Conservation (phyloP, 2,329 filamentous ascomycete species). For the Dryadomyces sulphureus region DNA sequence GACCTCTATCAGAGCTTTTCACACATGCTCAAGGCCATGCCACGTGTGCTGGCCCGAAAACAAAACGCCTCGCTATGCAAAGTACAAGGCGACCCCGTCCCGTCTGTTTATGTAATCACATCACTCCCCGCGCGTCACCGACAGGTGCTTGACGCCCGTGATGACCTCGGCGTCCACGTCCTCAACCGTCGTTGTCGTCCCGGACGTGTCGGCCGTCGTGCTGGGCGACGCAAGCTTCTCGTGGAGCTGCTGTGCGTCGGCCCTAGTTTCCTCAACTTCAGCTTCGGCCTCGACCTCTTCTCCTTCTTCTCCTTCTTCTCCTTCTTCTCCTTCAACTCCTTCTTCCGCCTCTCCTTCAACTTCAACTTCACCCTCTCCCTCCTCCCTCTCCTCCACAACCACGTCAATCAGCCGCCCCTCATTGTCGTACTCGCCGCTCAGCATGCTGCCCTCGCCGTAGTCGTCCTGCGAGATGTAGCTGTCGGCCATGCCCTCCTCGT, state of each 20-base stretch:
- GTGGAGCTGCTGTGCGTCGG: not conserved
- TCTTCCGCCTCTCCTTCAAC: constrained; percentile 20
- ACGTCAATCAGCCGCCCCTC: constrained; percentile 25
- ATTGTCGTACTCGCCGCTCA: constrained; percentile 28
- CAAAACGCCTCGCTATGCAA: constrained; percentile 10
- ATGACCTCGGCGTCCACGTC: constrained; percentile 43
- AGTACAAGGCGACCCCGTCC: not conserved
- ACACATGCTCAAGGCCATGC: too few species aligned
- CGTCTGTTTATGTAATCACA: not conserved
- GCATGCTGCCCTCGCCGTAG: constrained; percentile 24
- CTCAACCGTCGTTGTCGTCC: constrained; percentile 16
- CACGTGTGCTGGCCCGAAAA: not conserved
- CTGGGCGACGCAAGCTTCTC: not conserved
- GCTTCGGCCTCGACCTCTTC: constrained; percentile 7
- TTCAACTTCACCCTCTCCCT: constrained; percentile 22
- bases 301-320: not conserved
- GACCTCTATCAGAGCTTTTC: too few species aligned
- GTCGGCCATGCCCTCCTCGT: constrained; percentile 28
- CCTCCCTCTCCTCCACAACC: constrained; percentile 23
- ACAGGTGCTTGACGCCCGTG: constrained; percentile 41
- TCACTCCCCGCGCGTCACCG: constrained; percentile 20
- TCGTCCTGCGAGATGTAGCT: constrained; percentile 28
- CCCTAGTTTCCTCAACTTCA: constrained; percentile 8
- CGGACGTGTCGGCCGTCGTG: not conserved
- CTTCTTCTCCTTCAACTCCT: constrained; percentile 9